These are phyloP conservation scores for Amanita inopinata DNA, from an alignment of 768 basidiomycete species.

Conservation along the genomic window DNA sequence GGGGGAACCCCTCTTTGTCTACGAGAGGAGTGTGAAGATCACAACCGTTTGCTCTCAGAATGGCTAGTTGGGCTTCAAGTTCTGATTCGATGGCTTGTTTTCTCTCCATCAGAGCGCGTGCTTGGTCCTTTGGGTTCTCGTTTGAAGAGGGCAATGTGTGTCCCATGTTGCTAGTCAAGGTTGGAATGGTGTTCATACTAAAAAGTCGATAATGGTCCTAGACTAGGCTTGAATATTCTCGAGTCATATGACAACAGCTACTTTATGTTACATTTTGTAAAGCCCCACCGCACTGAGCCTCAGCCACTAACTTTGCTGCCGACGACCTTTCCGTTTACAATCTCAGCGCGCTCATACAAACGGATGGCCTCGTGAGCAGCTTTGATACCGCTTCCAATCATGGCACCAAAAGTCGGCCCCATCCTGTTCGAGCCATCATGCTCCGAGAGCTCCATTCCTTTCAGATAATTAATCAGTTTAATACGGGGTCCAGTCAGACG, in stretches of 20 bases:
- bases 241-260: too few relatives aligned
- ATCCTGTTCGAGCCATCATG: conserved; percentile 73
- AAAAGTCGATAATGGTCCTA: too few relatives aligned
- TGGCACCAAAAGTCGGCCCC: conserved; percentile 73
- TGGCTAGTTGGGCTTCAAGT: conserved; percentile 48
- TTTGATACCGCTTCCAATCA: conserved; percentile 70
- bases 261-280: too few relatives aligned
- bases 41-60: conserved; percentile 54
- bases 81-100: conserved; percentile 71
- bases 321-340: conserved; percentile 48
- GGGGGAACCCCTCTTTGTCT: conserved; percentile 83
- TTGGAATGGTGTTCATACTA: too few relatives aligned
- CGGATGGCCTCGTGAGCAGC: conserved; percentile 58
- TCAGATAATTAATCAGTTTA: conserved; percentile 3
- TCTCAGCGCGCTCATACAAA: conserved; percentile 35
- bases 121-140: conserved; percentile 42
- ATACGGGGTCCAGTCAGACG: background rate
- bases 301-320: conserved; percentile 17
- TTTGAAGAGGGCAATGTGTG: conserved; percentile 30
- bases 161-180: conserved; percentile 25
- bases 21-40: conserved; percentile 69
- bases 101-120: conserved; percentile 51
- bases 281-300: too few relatives aligned
- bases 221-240: too few relatives aligned
- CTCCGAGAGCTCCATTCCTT: conserved; percentile 80